Conservation (phyloP, 257 asterid species). For the Apocynum venetum region DNA sequence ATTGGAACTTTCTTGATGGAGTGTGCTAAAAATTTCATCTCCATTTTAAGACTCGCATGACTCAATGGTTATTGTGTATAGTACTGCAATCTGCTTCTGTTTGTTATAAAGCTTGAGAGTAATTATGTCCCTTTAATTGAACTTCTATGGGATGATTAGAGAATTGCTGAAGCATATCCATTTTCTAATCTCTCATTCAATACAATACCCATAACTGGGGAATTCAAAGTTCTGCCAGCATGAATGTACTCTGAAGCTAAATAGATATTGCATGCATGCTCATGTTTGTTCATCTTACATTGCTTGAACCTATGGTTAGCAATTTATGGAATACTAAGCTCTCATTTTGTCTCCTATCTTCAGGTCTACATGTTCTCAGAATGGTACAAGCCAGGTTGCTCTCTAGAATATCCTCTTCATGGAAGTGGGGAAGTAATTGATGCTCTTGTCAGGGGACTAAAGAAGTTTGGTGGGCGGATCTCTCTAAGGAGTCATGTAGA, state of each 20-base stretch:
- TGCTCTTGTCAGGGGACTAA: constrained; percentile 82
- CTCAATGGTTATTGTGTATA: not conserved
- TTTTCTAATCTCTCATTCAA: not conserved
- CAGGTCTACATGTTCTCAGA: constrained; percentile 96
- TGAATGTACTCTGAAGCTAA: not conserved
- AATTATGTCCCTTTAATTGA: not conserved
- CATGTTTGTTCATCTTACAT: not conserved
- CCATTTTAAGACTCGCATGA: not conserved
- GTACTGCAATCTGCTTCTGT: not conserved
- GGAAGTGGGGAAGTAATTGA: constrained; percentile 89
- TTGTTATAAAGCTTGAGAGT: not conserved
- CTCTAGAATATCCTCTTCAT: constrained; percentile 83
- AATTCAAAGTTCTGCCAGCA: not conserved
- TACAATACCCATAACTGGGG: not conserved
- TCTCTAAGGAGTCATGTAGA: constrained; percentile 86
- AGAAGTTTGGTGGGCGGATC: constrained; percentile 80
- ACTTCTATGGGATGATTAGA: not conserved
- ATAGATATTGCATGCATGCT: not conserved
- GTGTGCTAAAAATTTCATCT: not conserved
- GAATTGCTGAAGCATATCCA: not conserved
- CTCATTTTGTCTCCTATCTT: constrained; percentile 1
- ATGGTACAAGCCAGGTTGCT: constrained; percentile 93
- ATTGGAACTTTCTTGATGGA: not conserved
- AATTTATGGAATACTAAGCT: not conserved
- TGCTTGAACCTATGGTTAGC: not conserved